Base-by-base conservation (phyloP, 1,284 basidiomycete species). In the Coniophora puteana region DNA sequence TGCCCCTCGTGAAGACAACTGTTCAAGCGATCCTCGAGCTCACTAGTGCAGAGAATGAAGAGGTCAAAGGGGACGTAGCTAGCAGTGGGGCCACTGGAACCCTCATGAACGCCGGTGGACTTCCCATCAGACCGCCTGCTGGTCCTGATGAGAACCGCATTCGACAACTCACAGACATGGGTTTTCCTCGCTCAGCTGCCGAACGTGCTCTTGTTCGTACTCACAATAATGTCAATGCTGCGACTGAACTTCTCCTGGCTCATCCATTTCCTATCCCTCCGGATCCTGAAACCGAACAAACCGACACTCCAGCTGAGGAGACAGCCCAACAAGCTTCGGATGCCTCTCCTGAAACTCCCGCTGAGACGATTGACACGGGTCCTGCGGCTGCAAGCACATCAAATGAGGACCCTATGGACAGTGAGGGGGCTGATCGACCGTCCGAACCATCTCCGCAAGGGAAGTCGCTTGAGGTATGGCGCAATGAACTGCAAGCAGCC, bases 101-200 rank as follows among this genome's bases (percentile, higher is more conserved):
- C 16, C 65, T 62, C 39, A 58, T 64, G 46, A 62, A 54, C 17
- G 52, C 69, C 14, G n/a, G n/a, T n/a, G n/a, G n/a, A n/a, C n/a
- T n/a, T n/a, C n/a, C n/a, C n/a, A n/a, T n/a, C n/a, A n/a, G n/a
- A n/a, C n/a, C n/a, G n/a, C n/a, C n/a, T n/a, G 58, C 73, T 39
- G 76, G 76, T 3, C 80, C 86, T 0, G 88, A 91, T 54, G 87
- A 91, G 54, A 74, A 72, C 41, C 79, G 84, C 22, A 79, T 97
- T 34, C 76, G 80, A 36, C 86, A 92, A 53, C 71, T 99, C 36
- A 84, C 83, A 13, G 95, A 99, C 51, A 99, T 99, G 96, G 96
- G 96, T 37, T 99, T 99, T 67, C 81, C 89, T 20, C 80, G 91
- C 8, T 77, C 78, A 29, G 89, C 91, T 4, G 89, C 89, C 1